Base-by-base conservation (phyloP, 306 rosid species). In the Cicer chorassanicum region DNA sequence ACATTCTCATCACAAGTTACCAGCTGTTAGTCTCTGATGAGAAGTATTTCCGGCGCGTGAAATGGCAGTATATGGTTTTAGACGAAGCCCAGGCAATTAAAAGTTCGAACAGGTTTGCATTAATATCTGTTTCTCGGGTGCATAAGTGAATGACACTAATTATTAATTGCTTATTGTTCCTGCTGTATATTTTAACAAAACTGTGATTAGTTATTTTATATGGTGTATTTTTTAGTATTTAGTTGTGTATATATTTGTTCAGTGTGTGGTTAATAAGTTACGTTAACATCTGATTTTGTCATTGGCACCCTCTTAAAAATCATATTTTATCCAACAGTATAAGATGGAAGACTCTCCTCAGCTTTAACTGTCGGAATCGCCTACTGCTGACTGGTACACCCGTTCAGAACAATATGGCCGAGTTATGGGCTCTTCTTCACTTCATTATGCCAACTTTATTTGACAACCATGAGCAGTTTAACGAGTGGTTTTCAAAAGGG, bases 401-500 rank as follows among this genome's bases (percentile, higher is more conserved):
- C 48, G 85, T 94, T 82, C 99, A 94, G 78, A 94, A 94, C 82
- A 94, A 94, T 75, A 94, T 94, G 99, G 97, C 99, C 1, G 99
- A 94, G 87, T 77, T 94, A 86, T 94, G 99, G 99, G 97, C 99
- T 77, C 95, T 94, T 75, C 85, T 94, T 55, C 99, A 94, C 82
- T 94, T 94, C 80, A 94, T 94, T 49, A 94, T 94, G 99, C 99
- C 99, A 16, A 94, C 96, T 61, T 84, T 94, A 78, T 94, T 94
- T 76, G 99, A 94, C 75, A 94, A 97, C 86, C 99, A 92, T 8
- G 97, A 94, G 73, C 99, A 94, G 80, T 94, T 94, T 76, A 94
- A 94, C 80, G 99, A 94, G 88, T 94, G 99, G 99, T 94, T 94
- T 85, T 94, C 99, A 48, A 94, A 92, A 90, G 99, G 99, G 99